phyloP scores from a whole-genome alignment of 495 filamentous ascomycete genomes.

The Pseudevernia furfuracea region DNA sequence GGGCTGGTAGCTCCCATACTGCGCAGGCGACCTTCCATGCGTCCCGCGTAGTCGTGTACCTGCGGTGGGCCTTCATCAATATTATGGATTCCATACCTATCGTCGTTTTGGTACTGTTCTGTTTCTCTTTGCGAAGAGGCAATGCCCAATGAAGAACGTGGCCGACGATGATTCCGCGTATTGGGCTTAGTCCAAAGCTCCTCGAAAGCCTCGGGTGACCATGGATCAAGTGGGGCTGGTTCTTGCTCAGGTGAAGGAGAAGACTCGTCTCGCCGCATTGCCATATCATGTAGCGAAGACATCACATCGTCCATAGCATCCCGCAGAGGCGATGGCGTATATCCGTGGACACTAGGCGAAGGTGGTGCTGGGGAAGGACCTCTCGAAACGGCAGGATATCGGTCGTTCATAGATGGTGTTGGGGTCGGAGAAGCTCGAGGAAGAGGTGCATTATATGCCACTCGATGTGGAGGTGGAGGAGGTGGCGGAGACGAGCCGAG shows the following conservation, averaged over 20 bases:
- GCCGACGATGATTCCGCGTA: conserved; percentile 38
- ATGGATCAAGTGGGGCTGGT: conserved; percentile 60
- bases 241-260: conserved; percentile 38
- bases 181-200: conserved; percentile 39
- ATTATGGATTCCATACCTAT: conserved; percentile 42
- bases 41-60: conserved; percentile 74
- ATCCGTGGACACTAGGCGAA: conserved; percentile 54
- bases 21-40: conserved; percentile 76
- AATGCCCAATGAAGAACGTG: conserved; percentile 68
- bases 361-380: conserved; percentile 56
- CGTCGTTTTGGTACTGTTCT: not conserved
- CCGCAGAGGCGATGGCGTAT: conserved; percentile 84
- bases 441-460: conserved; percentile 29
- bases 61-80: conserved; percentile 57
- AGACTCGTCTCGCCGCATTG: conserved; percentile 46
- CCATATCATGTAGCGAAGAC: conserved; percentile 88
- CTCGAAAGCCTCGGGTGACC: conserved; percentile 88
- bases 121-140: conserved; percentile 18
- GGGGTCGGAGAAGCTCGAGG: conserved; percentile 33
- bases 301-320: conserved; percentile 98
- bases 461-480: conserved; percentile 34
- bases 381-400: conserved; percentile 41
- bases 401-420: conserved; percentile 43
- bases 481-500: conserved; percentile 31
- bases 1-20: conserved; percentile 59